Percentiles rank a stretch among this genome's conserved stretches.
Conservation (phyloP, 2,329 filamentous ascomycete species). For the Daldinia sp. region DNA sequence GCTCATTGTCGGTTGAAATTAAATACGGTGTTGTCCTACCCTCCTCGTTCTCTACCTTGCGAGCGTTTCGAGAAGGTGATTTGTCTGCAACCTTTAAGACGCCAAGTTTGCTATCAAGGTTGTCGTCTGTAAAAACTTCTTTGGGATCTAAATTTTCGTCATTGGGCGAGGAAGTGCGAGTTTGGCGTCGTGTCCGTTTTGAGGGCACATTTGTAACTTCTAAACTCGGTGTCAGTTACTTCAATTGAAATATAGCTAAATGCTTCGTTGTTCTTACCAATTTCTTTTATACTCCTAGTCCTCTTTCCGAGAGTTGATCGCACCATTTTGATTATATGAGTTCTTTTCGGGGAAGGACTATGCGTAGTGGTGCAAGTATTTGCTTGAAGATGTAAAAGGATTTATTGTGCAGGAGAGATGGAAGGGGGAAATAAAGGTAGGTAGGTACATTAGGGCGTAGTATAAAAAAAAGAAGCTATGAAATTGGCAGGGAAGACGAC, state of each 20-base stretch:
- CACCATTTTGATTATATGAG: slow-evolving; percentile 37
- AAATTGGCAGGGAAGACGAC: slow-evolving; percentile 29
- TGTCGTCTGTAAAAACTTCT: slow-evolving; percentile 47
- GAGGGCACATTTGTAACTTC: slow-evolving; percentile 48
- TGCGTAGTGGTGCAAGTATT: too few relatives aligned
- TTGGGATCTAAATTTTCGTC: slow-evolving; percentile 75
- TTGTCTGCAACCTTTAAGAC: slow-evolving; percentile 50
- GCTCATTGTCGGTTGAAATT: too few relatives aligned
- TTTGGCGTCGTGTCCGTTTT: slow-evolving; percentile 58
- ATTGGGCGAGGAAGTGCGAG: slow-evolving; percentile 57
- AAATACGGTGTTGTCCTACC: slow-evolving; percentile 24
- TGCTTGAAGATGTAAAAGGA: slow-evolving; percentile 6
- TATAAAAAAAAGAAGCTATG: neutral
- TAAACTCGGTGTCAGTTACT: slow-evolving; percentile 36
- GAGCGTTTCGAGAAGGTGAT: slow-evolving; percentile 36
- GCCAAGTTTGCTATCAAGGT: slow-evolving; percentile 55
- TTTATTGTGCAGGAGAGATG: neutral
- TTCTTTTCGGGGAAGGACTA: neutral
- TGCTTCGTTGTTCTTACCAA: slow-evolving; percentile 46
- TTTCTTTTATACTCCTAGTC: slow-evolving; percentile 50
- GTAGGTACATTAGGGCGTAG: too few relatives aligned
- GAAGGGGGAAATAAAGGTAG: neutral
- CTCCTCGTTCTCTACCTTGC: slow-evolving; percentile 25
- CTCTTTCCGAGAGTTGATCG: slow-evolving; percentile 57
- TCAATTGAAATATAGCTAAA: slow-evolving; percentile 1